A percentile compares a stretch with the other conserved stretches of the same genome.
These are phyloP conservation scores for Aspergillus aculeatus DNA, from an alignment of 2,329 filamentous ascomycete species.

Conservation along the genomic window DNA sequence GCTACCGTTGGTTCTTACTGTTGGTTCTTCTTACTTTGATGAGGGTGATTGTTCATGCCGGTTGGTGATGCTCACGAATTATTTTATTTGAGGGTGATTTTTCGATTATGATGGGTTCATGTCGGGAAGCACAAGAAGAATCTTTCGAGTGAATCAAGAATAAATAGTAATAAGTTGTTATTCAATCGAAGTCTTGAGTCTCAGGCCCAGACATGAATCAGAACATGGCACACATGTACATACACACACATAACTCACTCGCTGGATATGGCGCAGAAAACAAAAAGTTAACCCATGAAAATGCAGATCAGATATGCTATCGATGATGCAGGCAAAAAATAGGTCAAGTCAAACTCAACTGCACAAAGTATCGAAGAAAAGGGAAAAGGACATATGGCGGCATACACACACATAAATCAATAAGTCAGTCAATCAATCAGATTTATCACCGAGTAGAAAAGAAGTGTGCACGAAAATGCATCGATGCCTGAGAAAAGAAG, in stretches of 20 bases:
- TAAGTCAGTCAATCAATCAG: slow-evolving; percentile 8
- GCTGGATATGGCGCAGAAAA: slow-evolving; percentile 3
- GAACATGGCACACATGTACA: not conserved
- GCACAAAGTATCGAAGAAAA: not conserved
- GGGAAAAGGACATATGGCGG: slow-evolving; percentile 59
- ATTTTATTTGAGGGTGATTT: no score
- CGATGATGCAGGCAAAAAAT: slow-evolving; percentile 16
- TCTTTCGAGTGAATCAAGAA: not conserved
- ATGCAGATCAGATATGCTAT: slow-evolving; percentile 19
- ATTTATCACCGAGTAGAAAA: slow-evolving; percentile 1
- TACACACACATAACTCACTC: not conserved
- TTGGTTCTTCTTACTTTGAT: no score
- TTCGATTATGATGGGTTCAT: no score
- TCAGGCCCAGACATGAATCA: not conserved
- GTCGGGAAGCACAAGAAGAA: no score
- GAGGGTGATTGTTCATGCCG: no score
- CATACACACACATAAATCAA: slow-evolving; percentile 73
- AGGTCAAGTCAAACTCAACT: not conserved
- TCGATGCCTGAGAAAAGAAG: slow-evolving; percentile 15
- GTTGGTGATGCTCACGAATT: no score
- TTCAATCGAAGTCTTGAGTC: not conserved
- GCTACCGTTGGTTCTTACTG: no score
- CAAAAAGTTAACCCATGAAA: slow-evolving; percentile 15
- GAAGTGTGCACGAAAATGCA: slow-evolving; percentile 17
- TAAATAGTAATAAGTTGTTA: not conserved